Evolutionary conservation across 306 rosid species (phyloP), one percentile per base, ranked within the genome.

Genomic region (Trifolium pratense): DNA sequence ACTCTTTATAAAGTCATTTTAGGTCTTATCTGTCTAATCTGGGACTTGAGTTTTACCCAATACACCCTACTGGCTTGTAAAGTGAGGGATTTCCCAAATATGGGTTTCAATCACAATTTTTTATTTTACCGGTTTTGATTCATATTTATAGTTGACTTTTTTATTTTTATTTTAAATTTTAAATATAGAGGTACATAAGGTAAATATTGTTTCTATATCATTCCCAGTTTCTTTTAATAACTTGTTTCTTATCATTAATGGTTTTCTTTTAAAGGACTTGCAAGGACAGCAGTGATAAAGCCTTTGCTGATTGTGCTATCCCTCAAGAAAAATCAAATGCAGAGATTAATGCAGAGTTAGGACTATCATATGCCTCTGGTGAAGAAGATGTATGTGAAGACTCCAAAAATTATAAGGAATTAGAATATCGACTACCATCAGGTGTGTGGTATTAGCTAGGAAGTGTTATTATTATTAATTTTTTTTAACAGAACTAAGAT

Each of bases 291-390:
- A 45, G 66, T 68, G 92, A 95, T 75, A 77, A 66, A 79, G 87
- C 75, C 75, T 89, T 90, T 82, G 86, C 96, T 79, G 86, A 86
- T 64, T 95, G 99, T 79, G 82, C 87, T 66, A 88, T 84, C 56
- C 91, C 91, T 58, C 99, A 95, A 88, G 99, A 95, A 86, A 95
- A 92, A 84, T 87, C 99, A 73, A 95, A 95, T 86, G 90, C 89
- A 37, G 99, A 92, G 75, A 95, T 95, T 75, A 95, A 95, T 68
- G 87, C 89, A 6, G 99, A 95, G 81, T 85, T 95, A 84, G 99
- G 91, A 62, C 68, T 95, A 82, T 92, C 99, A 69, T 97, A 95
- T 29, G 98, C 85, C 66, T 93, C 97, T 15, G 98, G 97, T 34
- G 99, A 95, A 62, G 99, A 95, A 79, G 91, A 92, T 87, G 93